A percentile compares a stretch with the other conserved stretches of the same genome.
Conservation (phyloP, 2,329 filamentous ascomycete species). For the Sporothrix protearum region DNA sequence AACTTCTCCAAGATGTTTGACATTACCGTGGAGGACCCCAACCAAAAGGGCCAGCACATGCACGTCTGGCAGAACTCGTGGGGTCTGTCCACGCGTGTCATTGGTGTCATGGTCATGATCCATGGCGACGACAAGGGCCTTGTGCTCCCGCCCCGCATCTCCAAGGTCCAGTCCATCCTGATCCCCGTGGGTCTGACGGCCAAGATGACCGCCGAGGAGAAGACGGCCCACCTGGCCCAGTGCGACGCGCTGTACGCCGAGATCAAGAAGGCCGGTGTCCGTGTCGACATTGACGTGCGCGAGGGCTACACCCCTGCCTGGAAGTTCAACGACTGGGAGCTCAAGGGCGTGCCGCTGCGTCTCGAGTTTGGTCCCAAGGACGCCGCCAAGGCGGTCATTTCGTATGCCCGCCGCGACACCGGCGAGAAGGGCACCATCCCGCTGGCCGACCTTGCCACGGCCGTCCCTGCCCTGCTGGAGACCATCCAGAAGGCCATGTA, state of each 20-base stretch:
- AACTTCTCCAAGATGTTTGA: constrained; percentile 99
- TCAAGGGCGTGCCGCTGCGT: constrained; percentile 90
- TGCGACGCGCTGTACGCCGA: constrained; percentile 66
- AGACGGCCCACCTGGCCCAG: constrained; percentile 69
- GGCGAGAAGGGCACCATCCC: constrained; percentile 77
- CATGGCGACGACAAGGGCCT: constrained; percentile 95
- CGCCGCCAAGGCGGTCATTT: constrained; percentile 77
- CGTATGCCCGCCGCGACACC: constrained; percentile 81
- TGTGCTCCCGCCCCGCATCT: constrained; percentile 85
- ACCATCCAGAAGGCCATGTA: constrained; percentile 84
- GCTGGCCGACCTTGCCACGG: constrained; percentile 67
- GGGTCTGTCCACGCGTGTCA: constrained; percentile 94
- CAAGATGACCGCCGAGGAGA: constrained; percentile 77
- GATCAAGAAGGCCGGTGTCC: constrained; percentile 70
- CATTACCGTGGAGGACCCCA: constrained; percentile 92
- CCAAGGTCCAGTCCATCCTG: constrained; percentile 79
- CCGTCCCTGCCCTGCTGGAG: constrained; percentile 78
- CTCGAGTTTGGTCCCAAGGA: constrained; percentile 97
- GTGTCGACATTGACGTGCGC: constrained; percentile 76
- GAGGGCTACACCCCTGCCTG: constrained; percentile 92
- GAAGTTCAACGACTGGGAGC: constrained; percentile 99
- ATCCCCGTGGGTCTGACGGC: constrained; percentile 91
- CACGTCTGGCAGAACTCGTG: constrained; percentile 99
- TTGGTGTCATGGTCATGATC: constrained; percentile 98
- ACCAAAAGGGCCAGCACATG: constrained; percentile 72